Evolutionary conservation across 1,284 basidiomycete species (phyloP).

Genomic region (Agroathelia rolfsii): DNA sequence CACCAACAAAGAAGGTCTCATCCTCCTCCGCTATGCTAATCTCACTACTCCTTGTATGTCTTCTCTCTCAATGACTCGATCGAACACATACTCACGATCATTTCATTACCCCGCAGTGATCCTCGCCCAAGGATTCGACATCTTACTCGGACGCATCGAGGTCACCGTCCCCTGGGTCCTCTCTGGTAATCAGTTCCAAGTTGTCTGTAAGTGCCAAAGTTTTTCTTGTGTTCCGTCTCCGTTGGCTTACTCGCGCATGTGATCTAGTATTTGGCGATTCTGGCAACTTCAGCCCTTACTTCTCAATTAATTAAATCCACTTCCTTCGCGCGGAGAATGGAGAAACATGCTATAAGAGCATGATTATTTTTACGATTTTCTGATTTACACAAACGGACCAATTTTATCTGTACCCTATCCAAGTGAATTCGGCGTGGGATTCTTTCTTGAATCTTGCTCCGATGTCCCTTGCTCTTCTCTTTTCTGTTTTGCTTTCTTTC

Average conservation of each 20-base stretch:
- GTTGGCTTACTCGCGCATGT: conserved; percentile 3
- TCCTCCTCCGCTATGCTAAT: conserved; percentile 29
- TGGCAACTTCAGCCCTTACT: conserved; percentile 31
- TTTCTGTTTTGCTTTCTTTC: too few relatives aligned
- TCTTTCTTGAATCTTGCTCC: too few relatives aligned
- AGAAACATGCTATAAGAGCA: too few relatives aligned
- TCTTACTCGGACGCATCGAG: conserved; percentile 26
- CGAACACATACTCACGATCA: not conserved
- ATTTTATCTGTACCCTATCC: too few relatives aligned
- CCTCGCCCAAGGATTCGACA: conserved; percentile 30
- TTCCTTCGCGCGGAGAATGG: conserved; percentile 4
- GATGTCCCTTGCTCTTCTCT: too few relatives aligned
- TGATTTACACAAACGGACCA: too few relatives aligned
- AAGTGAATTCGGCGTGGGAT: too few relatives aligned
- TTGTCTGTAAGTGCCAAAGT: conserved; percentile 33
- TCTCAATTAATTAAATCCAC: conserved; percentile 27
- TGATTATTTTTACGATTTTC: too few relatives aligned
- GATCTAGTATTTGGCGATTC: conserved; percentile 40
- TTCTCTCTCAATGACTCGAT: not conserved
- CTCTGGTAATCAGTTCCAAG: conserved; percentile 22
- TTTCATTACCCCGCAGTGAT: conserved; percentile 17
- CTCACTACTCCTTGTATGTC: conserved; percentile 22
- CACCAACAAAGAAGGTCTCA: conserved; percentile 32
- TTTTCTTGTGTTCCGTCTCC: conserved; percentile 3
- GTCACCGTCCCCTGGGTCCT: conserved; percentile 29